Evolutionary conservation across 2,329 filamentous ascomycete species (phyloP).

Genomic region (Hypoxylon sp.): DNA sequence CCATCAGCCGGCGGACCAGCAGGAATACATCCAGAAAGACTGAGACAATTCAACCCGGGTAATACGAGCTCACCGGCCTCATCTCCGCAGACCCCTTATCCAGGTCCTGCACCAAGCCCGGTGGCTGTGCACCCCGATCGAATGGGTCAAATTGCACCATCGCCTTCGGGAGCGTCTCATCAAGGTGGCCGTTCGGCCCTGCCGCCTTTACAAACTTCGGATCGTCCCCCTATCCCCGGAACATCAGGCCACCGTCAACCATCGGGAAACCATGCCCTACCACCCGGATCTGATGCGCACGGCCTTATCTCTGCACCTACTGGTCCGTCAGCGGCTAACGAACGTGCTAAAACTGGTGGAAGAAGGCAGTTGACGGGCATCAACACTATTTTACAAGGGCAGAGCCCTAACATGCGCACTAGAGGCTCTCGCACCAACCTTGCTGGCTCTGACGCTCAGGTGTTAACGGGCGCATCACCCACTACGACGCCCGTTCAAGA

Average conservation of each 20-base stretch:
- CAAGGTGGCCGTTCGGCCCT: conserved; percentile 39
- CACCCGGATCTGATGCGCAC: conserved; percentile 37
- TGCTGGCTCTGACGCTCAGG: conserved; percentile 63
- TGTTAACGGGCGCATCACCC: conserved; percentile 62
- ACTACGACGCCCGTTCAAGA: conserved; percentile 59
- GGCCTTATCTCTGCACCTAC: conserved; percentile 45
- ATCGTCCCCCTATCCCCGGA: conserved; percentile 44
- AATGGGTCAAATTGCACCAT: conserved; percentile 48
- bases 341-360: conserved; percentile 51
- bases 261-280: conserved; percentile 31
- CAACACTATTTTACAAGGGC: conserved; percentile 64
- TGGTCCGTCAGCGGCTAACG: conserved; percentile 45
- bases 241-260: conserved; percentile 40
- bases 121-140: conserved; percentile 53
- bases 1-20: conserved; percentile 33
- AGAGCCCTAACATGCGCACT: conserved; percentile 48
- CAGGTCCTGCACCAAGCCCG: conserved; percentile 35
- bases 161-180: conserved; percentile 35
- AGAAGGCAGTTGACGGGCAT: conserved; percentile 66
- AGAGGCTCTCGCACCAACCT: conserved; percentile 54
- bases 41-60: conserved; percentile 41
- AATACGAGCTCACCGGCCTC: conserved; percentile 25
- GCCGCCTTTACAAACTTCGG: conserved; percentile 45
- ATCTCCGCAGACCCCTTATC: conserved; percentile 37
- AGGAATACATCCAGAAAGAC: conserved; percentile 45